Evolutionary conservation across 352 stramenopile genomes (phyloP), one percentile per base, ranked within the genome.

Genomic region (Pythium dissimile): DNA sequence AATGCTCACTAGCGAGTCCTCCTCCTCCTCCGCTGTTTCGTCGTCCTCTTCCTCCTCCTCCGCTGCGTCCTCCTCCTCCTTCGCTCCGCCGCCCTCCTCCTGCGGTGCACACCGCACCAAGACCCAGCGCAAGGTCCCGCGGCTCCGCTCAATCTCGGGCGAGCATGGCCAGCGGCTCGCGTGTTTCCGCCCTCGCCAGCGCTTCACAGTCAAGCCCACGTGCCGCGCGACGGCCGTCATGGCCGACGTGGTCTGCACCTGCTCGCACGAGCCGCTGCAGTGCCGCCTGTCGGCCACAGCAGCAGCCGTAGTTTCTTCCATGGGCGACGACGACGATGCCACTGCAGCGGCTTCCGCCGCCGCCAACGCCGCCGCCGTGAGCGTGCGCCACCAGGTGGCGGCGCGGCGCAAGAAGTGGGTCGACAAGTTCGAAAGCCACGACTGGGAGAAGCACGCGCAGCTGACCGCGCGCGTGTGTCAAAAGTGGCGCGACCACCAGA

Each of bases 401-500:
- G 32, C 64, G 13, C 45, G 59, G 3, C 64, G 69, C 23, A 52
- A 80, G 28, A 88, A 86, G 39, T 90, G 77, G 77, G 50, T 51
- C 42, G 75, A 90, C 35, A 77, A 75, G 54, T 90, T 86, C 42
- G 59, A 69, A 8, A 59, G 56, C 1, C 72, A 72, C 21, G 76
- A 88, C 51, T 90, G 80, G 80, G 49, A 53, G 9, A 56, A 67
- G 34, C 65, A 75, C 35, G 34, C 21, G 23, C 26, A 35, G 21
- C 27, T 24, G 16, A 53, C 34, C 8, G 60, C 71, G 26, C 69
- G 72, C 31, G 69, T 88, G 42, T 80, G 80, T 48, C 77, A 88
- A 50, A 87, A 87, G 60, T 88, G 80, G 80, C 74, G 75, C 39
- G 77, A 87, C 44, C 78, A 88, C 48, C 77, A 90, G 54, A 71